Percentiles rank a stretch among this genome's conserved stretches.
Evolutionary conservation across 1,284 basidiomycete species (phyloP).

Genomic region (Ceratobasidium sp.): DNA sequence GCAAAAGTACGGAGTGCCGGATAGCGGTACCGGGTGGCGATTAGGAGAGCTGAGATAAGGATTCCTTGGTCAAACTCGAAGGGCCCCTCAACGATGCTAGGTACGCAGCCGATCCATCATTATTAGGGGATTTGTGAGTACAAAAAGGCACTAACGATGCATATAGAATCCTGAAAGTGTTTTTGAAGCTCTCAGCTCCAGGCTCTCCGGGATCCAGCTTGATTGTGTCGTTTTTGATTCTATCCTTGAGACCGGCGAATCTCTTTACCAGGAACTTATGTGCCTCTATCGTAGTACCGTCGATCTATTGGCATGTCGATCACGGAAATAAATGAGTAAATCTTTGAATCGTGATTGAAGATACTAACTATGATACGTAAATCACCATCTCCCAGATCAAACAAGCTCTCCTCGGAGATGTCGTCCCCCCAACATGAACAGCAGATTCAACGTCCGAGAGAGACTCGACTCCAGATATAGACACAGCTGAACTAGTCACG

Average conservation of each 20-base stretch:
- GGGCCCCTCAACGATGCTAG: neutral
- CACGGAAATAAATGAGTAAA: neutral
- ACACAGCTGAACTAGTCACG: no score
- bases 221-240: neutral
- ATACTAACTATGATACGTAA: conserved; percentile 10
- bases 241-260: conserved; percentile 15
- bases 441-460: no score
- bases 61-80: conserved; percentile 8
- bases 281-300: conserved; percentile 20
- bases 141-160: conserved; percentile 7
- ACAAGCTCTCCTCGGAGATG: no score
- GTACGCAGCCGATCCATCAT: no score
- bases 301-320: conserved; percentile 4
- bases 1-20: conserved; percentile 1
- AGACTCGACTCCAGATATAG: no score
- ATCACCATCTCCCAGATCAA: conserved; percentile 33
- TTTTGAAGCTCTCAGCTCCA: neutral
- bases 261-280: conserved; percentile 29
- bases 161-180: conserved; percentile 29
- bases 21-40: neutral
- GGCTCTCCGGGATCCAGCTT: neutral
- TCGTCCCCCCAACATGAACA: no score
- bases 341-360: neutral
- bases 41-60: neutral
- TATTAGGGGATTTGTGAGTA: no score